Base-by-base conservation (phyloP, 257 asterid species). In the Capsicum chinense region DNA sequence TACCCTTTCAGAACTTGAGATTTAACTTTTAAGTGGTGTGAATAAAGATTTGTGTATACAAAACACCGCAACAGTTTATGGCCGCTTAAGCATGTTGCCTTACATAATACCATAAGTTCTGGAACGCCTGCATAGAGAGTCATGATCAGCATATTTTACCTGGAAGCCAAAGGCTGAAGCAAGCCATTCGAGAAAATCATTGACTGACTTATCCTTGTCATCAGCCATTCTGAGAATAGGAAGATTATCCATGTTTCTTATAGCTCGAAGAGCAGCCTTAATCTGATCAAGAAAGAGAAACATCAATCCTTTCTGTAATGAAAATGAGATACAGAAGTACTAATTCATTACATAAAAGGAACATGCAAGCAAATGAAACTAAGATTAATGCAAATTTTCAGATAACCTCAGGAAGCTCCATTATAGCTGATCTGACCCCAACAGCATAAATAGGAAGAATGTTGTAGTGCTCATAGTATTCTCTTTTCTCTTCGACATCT, bases 131-230 rank as follows among this genome's bases (percentile, higher is more conserved):
- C 6, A 0, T 58, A 57, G 87, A 66, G 63, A 76, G 81, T 76
- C 59, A 9, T 56, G 79, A 21, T 63, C n/a, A 82, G 71, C 48
- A 19, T 76, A 89, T 26, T 83, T 80, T 87, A 95, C 99, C 99
- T 97, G 99, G 86, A 97, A 97, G 60, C 99, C 99, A 89, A 97
- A 97, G 85, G 92, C 92, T 69, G 92, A 83, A 89, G 96, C 90
- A 85, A 97, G 98, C 99, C 99, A 97, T 88, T 93, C 98, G 63
- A 95, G 94, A 87, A 97, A 95, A 79, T 97, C 99, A 59, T 85
- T 91, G 16, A 88, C 93, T 60, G 88, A 84, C 86, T 89, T 93
- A 85, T 88, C 89, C 85, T 87, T 89, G 85, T 88, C 92, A 78
- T 90, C 95, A 58, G 94, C 87, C 90, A 89, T 85, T 88, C 86